Percentiles rank a stretch among this genome's conserved stretches.
Evolutionary conservation across 2,329 filamentous ascomycete species (phyloP).

Genomic region (Arthrobotrys conoides): DNA sequence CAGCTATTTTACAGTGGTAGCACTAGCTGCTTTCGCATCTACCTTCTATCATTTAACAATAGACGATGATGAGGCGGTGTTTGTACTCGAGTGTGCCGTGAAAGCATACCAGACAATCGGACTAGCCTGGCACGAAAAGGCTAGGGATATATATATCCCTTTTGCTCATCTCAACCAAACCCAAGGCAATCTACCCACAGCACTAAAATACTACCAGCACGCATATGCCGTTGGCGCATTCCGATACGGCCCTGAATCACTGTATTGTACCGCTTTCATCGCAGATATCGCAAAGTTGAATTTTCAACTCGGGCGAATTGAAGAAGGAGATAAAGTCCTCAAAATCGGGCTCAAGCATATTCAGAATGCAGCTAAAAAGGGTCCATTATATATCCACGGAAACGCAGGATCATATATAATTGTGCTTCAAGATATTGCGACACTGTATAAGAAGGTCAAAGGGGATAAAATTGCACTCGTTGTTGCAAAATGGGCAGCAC

Average conservation of each 20-base stretch:
- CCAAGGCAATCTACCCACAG: too few relatives aligned
- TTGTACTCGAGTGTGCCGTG: constrained; percentile 4
- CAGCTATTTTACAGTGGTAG: constrained; percentile 28
- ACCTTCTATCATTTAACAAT: too few relatives aligned
- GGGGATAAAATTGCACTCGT: not conserved
- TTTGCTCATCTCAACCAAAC: too few relatives aligned
- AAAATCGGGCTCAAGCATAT: not conserved
- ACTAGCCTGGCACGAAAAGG: not conserved
- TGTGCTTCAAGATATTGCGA: too few relatives aligned
- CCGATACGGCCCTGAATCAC: not conserved
- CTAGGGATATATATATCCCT: not conserved
- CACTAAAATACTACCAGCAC: too few relatives aligned
- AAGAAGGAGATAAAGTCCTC: not conserved
- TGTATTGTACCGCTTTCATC: not conserved
- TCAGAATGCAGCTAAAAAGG: not conserved
- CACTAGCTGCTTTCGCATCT: constrained; percentile 7
- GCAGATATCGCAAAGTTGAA: not conserved
- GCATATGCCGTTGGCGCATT: too few relatives aligned
- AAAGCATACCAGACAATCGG: constrained; percentile 16
- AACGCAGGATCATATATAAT: too few relatives aligned
- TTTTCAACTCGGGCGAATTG: not conserved
- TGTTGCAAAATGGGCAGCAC: not conserved
- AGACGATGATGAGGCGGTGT: not conserved
- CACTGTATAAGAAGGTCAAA: not conserved
- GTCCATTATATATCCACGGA: too few relatives aligned